These are phyloP conservation scores for Endocalyx cinctus DNA, from an alignment of 2,329 filamentous ascomycete genomes.

Conservation along the genomic window DNA sequence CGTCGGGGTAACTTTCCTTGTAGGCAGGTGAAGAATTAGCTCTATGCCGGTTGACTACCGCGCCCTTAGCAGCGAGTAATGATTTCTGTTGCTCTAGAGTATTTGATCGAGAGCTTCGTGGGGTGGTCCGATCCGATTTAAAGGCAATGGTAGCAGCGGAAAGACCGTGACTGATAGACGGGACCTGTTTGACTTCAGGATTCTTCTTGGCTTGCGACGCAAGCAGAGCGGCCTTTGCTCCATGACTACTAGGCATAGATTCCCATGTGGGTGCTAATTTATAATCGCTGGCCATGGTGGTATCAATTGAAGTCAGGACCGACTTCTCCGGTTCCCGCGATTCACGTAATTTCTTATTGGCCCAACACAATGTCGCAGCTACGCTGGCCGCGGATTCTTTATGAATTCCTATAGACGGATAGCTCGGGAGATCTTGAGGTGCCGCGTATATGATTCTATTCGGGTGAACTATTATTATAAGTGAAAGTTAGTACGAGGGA, in stretches of 20 bases:
- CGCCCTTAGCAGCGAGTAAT: constrained; percentile 70
- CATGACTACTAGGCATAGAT: constrained; percentile 58
- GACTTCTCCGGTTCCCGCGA: constrained; percentile 61
- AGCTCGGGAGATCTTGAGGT: constrained; percentile 69
- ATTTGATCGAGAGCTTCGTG: constrained; percentile 40
- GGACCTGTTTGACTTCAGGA: constrained; percentile 46
- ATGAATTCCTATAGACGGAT: constrained; percentile 60
- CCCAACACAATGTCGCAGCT: constrained; percentile 70
- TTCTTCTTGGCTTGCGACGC: constrained; percentile 53
- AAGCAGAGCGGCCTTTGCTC: constrained; percentile 69
- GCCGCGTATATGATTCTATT: constrained; percentile 32
- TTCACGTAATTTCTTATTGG: constrained; percentile 61
- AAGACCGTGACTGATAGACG: constrained; percentile 47
- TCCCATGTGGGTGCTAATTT: constrained; percentile 49
- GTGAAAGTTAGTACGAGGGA: no score
- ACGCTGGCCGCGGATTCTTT: constrained; percentile 62
- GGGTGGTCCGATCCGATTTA: constrained; percentile 39
- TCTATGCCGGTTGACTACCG: constrained; percentile 62
- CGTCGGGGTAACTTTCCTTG: constrained; percentile 47
- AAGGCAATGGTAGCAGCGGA: constrained; percentile 69
- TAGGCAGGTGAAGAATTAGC: constrained; percentile 57
- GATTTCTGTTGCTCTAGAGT: constrained; percentile 57
- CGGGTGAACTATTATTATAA: no score
- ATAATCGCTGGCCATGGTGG: constrained; percentile 26
- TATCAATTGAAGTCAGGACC: constrained; percentile 44